A percentile compares a stretch with the other conserved stretches of the same genome.
Conservation (phyloP, 169 alveolate species). For the Eimeria mitis region DNA sequence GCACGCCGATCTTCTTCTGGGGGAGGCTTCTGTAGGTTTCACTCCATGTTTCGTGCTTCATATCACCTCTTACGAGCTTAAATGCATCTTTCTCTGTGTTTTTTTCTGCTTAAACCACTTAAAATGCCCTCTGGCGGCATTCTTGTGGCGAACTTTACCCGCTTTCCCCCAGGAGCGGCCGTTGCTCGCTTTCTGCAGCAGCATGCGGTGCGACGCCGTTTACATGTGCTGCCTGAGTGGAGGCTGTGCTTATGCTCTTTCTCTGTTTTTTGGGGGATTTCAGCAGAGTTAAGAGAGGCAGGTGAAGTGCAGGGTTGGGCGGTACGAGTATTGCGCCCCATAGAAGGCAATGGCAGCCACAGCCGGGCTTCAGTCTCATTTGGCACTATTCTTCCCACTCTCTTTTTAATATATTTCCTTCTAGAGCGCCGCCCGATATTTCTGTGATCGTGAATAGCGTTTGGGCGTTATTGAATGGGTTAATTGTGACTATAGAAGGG, state of each 20-base stretch:
- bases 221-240: background rate
- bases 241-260: background rate
- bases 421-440: background rate
- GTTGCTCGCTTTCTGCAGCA: background rate
- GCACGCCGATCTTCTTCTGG: constrained; percentile 75
- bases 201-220: background rate
- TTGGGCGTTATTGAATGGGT: background rate
- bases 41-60: background rate
- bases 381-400: background rate
- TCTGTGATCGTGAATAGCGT: background rate
- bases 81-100: background rate
- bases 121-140: background rate
- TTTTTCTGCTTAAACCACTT: background rate
- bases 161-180: background rate
- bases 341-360: background rate
- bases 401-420: background rate
- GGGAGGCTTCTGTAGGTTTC: constrained; percentile 72
- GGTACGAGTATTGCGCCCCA: background rate
- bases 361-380: background rate
- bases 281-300: background rate
- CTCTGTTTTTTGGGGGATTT: background rate
- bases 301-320: constrained; percentile 7
- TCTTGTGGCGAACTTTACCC: background rate
- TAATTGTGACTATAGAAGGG: background rate
- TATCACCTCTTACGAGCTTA: background rate